These are phyloP conservation scores for Trypanosoma congolense DNA, from an alignment of 208 protist genomes.

Conservation along the genomic window DNA sequence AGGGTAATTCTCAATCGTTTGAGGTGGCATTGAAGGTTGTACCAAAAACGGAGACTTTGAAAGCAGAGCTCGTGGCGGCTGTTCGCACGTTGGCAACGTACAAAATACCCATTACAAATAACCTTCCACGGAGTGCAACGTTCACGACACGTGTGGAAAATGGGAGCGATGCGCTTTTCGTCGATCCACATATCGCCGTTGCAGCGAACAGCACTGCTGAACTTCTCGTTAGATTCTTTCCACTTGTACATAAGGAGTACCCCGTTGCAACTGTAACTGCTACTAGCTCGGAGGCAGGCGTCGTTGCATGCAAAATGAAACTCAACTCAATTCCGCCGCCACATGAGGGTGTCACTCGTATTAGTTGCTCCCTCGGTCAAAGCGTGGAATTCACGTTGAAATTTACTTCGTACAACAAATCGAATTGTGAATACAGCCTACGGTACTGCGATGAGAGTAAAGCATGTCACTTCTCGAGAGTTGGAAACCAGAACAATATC, in stretches of 20 bases:
- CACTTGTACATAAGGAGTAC: slow-evolving; percentile 71
- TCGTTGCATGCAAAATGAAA: slow-evolving; percentile 60
- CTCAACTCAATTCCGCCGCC: slow-evolving; percentile 45
- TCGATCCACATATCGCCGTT: slow-evolving; percentile 56
- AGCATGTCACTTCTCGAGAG: slow-evolving; percentile 42
- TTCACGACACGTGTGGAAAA: slow-evolving; percentile 60
- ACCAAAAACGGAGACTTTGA: slow-evolving; percentile 24
- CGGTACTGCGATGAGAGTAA: slow-evolving; percentile 35
- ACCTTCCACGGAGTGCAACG: slow-evolving; percentile 66
- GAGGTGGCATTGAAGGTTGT: slow-evolving; percentile 63
- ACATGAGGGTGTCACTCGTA: slow-evolving; percentile 66
- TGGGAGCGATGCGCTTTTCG: slow-evolving; percentile 44
- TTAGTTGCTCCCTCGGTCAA: slow-evolving; percentile 87
- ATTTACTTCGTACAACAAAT: slow-evolving; percentile 66
- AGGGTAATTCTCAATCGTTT: slow-evolving; percentile 87
- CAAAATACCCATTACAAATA: slow-evolving; percentile 85
- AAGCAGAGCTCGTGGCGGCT: slow-evolving; percentile 68
- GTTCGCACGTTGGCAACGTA: slow-evolving; percentile 75
- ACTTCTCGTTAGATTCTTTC: slow-evolving; percentile 84
- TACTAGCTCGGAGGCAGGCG: slow-evolving; percentile 79
- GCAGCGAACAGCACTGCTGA: slow-evolving; percentile 51
- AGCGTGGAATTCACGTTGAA: slow-evolving; percentile 52
- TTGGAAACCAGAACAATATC: slow-evolving; percentile 29
- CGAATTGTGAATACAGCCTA: slow-evolving; percentile 82
- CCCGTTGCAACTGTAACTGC: slow-evolving; percentile 57